Evolutionary conservation across 208 protist genomes (phyloP).

Genomic region (Crithidia brevicula): DNA sequence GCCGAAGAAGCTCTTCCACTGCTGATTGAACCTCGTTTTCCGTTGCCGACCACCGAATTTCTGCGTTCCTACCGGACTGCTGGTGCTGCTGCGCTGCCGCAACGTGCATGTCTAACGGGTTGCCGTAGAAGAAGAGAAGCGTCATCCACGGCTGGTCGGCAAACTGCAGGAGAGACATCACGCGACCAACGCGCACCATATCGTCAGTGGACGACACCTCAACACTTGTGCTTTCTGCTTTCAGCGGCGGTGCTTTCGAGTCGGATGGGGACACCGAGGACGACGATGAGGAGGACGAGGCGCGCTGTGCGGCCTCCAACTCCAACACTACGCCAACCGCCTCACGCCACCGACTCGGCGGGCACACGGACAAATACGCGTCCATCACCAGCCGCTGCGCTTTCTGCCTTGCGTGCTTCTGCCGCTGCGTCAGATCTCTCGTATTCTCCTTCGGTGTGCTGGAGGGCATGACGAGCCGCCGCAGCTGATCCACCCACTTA

Average conservation of each 20-base stretch:
- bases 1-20: not conserved
- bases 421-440: not conserved
- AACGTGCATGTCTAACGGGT: constrained; percentile 13
- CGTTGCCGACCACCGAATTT: not conserved
- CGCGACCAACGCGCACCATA: constrained; percentile 18
- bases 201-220: too few species aligned
- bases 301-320: constrained; percentile 3
- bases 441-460: too few species aligned
- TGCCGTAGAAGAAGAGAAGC: constrained; percentile 34
- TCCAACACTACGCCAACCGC: constrained; percentile 26
- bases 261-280: too few species aligned
- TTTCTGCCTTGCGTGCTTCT: not conserved
- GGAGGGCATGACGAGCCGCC: not conserved
- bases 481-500: constrained; percentile 27
- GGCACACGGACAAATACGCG: constrained; percentile 36
- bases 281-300: not conserved
- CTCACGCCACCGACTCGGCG: constrained; percentile 36
- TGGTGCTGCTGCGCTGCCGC: not conserved
- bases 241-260: too few species aligned
- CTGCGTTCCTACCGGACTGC: not conserved
- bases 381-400: constrained; percentile 34
- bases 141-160: constrained; percentile 29
- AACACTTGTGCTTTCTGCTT: too few species aligned
- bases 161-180: constrained; percentile 24
- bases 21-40: not conserved